These are phyloP conservation scores for Rhododendron mucronatum DNA, from an alignment of 148 eudicot genomes.

Conservation along the genomic window DNA sequence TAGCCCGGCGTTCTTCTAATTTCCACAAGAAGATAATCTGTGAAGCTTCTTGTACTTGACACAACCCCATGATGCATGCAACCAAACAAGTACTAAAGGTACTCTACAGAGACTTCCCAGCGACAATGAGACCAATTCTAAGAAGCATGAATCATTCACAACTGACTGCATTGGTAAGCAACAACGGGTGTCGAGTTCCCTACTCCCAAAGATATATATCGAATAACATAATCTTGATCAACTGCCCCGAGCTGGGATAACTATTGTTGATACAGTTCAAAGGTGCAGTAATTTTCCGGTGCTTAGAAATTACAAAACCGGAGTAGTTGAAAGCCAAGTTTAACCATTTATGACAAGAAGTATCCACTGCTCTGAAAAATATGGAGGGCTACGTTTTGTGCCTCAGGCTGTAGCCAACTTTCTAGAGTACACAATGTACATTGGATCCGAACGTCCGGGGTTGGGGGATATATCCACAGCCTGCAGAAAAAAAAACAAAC, in stretches of 20 bases:
- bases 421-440: slow-evolving; percentile 81
- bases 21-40: not conserved
- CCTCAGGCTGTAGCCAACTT: slow-evolving; percentile 57
- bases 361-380: not conserved
- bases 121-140: not conserved
- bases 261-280: not conserved
- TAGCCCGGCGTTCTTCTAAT: not conserved
- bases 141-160: not conserved
- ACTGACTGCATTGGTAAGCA: not conserved
- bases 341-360: not conserved
- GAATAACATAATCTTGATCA: not conserved
- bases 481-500: slow-evolving; percentile 31
- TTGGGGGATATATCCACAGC: slow-evolving; percentile 94
- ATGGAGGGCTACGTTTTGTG: not conserved
- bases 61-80: not conserved
- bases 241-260: not conserved
- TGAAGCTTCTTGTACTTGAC: not conserved
- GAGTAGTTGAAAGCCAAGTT: not conserved
- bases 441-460: slow-evolving; percentile 93
- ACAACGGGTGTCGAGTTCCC: not conserved
- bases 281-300: not conserved
- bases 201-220: not conserved
- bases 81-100: not conserved
- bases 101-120: not conserved
- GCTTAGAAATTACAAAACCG: not conserved